Base-by-base conservation (phyloP, 2,329 filamentous ascomycete species). In the Leptosphaerulina australis region DNA sequence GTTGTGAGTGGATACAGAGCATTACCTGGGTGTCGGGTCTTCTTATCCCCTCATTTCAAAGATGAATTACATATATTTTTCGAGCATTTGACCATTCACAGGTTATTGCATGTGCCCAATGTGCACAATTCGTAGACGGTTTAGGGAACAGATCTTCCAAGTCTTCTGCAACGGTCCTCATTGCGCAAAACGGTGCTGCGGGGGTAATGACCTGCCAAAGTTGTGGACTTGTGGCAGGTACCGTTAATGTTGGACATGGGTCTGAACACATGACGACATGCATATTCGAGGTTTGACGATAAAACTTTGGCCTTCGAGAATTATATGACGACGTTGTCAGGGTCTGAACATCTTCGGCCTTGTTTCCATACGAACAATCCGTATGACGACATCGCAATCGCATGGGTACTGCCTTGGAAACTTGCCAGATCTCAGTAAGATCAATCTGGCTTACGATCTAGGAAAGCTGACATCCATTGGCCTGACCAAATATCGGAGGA, bases 261-360 rank as follows among this genome's bases (percentile, higher is more conserved):
- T 25, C 12, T 51, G 5, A 17, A 37, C 40, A 31, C 21, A 51
- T 51, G 48, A 51, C 48, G 48, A 51, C 48, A 51, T 38, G 10
- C 41, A 33, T 26, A 31, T 20, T 44, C 12, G 36, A 29, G 9
- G 8, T 26, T 33, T 14, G 18, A 18, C 33, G 33, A 28, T 38
- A 26, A 28, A 26, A 22, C n/a, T 21, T 31, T 20, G n/a, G 25
- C 17, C 20, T 9, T 21, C n/a, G n/a, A 29, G 21, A 28, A 28
- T 35, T 17, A 44, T 10, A 39, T 35, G 43, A 47, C 38, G 38
- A 41, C 37, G 17, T 22, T 17, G 9, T 21, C 36, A 34, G 37
- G 31, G 24, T 44, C 3, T 18, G 14, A 21, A 15, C 36, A 15
- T 14, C 12, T 45, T 24, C 22, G 36, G 17, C 40, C 43, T 33